Percentiles rank a stretch among this genome's conserved stretches.
These are phyloP conservation scores for Pseudopithomyces chartarum DNA, from an alignment of 2,329 filamentous ascomycete genomes.

Conservation along the genomic window DNA sequence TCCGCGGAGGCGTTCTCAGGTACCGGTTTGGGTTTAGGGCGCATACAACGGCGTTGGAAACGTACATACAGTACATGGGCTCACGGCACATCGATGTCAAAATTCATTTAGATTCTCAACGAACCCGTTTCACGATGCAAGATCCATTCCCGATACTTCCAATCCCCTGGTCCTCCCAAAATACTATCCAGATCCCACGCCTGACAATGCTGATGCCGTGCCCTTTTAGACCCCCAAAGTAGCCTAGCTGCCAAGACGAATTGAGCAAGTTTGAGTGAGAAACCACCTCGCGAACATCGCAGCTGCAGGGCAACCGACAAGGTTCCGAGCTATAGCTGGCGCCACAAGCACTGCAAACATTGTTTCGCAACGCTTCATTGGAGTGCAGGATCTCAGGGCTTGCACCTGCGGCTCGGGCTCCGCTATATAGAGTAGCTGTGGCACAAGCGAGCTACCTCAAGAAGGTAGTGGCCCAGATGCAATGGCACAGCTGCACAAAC, in stretches of 20 bases:
- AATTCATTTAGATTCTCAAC: background rate
- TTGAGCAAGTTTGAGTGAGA: slow-evolving; percentile 31
- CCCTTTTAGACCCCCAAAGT: background rate
- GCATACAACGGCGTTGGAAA: slow-evolving; percentile 12
- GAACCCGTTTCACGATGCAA: background rate
- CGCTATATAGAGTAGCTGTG: background rate
- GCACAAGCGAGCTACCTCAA: background rate
- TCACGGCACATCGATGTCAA: background rate
- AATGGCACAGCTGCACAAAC: background rate
- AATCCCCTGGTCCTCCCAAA: background rate
- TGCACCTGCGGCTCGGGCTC: background rate
- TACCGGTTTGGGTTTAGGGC: slow-evolving; percentile 5
- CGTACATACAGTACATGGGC: too few species aligned
- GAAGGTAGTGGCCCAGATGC: background rate
- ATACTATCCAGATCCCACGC: background rate
- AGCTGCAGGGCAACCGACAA: slow-evolving; percentile 15
- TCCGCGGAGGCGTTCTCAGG: slow-evolving; percentile 11
- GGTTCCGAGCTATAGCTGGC: slow-evolving; percentile 28
- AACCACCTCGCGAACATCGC: background rate
- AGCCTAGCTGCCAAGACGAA: slow-evolving; percentile 25
- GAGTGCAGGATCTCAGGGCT: background rate
- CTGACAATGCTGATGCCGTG: background rate
- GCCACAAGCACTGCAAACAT: slow-evolving; percentile 24
- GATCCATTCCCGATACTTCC: background rate
- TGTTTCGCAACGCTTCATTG: background rate